Conservation (phyloP, 1,139 yeast genomes). For the Meyerozyma athensensis region DNA sequence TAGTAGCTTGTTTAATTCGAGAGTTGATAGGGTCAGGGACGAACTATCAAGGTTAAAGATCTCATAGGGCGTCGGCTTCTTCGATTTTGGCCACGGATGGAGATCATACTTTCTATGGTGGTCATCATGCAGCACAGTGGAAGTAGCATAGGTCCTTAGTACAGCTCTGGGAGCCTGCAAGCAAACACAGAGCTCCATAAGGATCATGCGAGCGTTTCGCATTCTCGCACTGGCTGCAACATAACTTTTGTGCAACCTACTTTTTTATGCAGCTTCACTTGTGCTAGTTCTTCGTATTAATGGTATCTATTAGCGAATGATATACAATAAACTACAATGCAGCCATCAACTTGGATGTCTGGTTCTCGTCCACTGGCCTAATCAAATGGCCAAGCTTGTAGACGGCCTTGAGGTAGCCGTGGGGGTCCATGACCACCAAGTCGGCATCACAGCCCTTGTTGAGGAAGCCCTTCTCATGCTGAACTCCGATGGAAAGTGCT, state of each 20-base stretch:
- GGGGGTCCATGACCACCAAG: constrained; percentile 43
- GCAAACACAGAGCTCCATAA: background rate
- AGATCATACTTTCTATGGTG: constrained; percentile 21
- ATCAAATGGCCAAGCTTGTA: constrained; percentile 42
- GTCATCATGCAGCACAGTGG: constrained; percentile 12
- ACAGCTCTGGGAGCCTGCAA: background rate
- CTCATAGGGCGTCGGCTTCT: constrained; percentile 72
- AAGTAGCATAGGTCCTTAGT: constrained; percentile 14
- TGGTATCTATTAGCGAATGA: background rate
- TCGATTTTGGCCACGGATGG: constrained; percentile 53
- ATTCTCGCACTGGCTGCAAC: background rate
- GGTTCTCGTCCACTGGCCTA: constrained; percentile 16
- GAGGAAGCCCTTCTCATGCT: constrained; percentile 47
- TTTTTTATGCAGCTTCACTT: too few relatives aligned
- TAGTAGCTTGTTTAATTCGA: constrained; percentile 41
- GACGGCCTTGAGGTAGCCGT: constrained; percentile 45
- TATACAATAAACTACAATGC: constrained; percentile 11
- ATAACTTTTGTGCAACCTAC: background rate
- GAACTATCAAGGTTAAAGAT: constrained; percentile 45
- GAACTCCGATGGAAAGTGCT: constrained; percentile 44
- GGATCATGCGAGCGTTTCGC: background rate
- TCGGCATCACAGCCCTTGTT: constrained; percentile 57
- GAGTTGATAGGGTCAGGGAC: constrained; percentile 18
- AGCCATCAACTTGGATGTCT: constrained; percentile 19
- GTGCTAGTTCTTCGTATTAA: too few relatives aligned